phyloP scores from a whole-genome alignment of 805 yeast genomes.

The Metahyphopichia silvanorum region DNA sequence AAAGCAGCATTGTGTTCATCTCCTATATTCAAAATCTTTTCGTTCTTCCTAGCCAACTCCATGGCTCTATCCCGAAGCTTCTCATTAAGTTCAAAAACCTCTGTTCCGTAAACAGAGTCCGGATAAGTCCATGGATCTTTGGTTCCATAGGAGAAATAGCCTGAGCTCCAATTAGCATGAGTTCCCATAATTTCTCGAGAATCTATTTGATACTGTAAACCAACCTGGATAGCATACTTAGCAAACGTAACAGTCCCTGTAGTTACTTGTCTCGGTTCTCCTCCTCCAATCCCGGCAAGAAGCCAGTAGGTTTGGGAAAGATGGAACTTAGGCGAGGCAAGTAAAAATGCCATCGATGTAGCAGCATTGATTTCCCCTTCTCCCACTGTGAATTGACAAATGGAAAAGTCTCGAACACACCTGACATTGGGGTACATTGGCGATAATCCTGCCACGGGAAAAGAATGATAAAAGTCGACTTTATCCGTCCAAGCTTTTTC shows the following conservation, averaged over 20 bases:
- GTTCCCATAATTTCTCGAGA: slow-evolving; percentile 37
- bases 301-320: slow-evolving; percentile 57
- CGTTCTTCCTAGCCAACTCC: slow-evolving; percentile 43
- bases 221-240: slow-evolving; percentile 59
- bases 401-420: slow-evolving; percentile 49
- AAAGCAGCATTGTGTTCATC: slow-evolving; percentile 39
- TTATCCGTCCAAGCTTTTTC: slow-evolving; percentile 49
- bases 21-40: slow-evolving; percentile 39
- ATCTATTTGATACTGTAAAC: slow-evolving; percentile 56
- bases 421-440: slow-evolving; percentile 55
- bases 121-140: slow-evolving; percentile 50
- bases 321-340: slow-evolving; percentile 53
- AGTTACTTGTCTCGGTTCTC: slow-evolving; percentile 53
- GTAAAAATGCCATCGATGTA: slow-evolving; percentile 51
- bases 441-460: slow-evolving; percentile 62
- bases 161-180: slow-evolving; percentile 52
- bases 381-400: slow-evolving; percentile 64
- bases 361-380: slow-evolving; percentile 72
- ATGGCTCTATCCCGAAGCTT: slow-evolving; percentile 57
- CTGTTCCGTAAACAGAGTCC: slow-evolving; percentile 56
- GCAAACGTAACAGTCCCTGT: slow-evolving; percentile 60
- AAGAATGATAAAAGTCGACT: slow-evolving; percentile 47
- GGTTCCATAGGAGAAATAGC: slow-evolving; percentile 57
- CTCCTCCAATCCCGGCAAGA: slow-evolving; percentile 66
- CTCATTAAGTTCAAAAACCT: slow-evolving; percentile 60